Base-by-base conservation (phyloP, 495 filamentous ascomycete genomes). In the Podospora appendiculata region DNA sequence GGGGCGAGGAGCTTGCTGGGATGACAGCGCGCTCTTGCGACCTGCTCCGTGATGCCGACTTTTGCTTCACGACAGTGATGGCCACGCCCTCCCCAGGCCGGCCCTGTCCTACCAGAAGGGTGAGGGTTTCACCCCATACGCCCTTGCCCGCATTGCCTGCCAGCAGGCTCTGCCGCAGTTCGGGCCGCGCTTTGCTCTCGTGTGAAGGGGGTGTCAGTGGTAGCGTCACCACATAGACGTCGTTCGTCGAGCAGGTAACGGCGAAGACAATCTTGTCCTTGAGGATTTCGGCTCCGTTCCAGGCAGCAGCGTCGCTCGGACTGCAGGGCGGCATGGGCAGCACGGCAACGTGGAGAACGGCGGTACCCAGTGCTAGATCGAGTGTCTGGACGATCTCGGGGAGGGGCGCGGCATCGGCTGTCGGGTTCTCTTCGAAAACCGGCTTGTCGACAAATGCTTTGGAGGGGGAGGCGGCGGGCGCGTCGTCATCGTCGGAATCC, bases 171-270 rank as follows among this genome's bases (percentile, higher is more conserved):
- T 69, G 57, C n/a, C 68, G 70, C 44, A 80, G 55, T 13, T 78
- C 75, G 16, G 69, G 63, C 6, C 77, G 60, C 8, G 65, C 60
- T 53, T 81, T 81, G 59, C 73, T 78, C 51, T 68, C 64, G 25
- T 82, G 77, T 41, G 88, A 87, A 6, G 89, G 88, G 10, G 89
- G 88, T 8, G 73, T 73, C 35, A 93, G 70, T 1, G 90, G 89
- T 6, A 96, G 60, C 4, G 82, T 85, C 11, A 93, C 67, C 34
- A 96, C 67, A 47, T 80, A 81, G 11, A 87, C 75, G 10, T 79
- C 80, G 34, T 72, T 78, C 48, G 89, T 87, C 7, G 84, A 77
- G 62, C 88, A 92, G 0, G 86, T 77, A 6, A 83, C 80, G 0
- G 84, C 74, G 42, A 93, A 80, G 9, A 93, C 77, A 50, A 92